phyloP scores from a whole-genome alignment of 768 basidiomycete species.

The Tulasnella sp. region DNA sequence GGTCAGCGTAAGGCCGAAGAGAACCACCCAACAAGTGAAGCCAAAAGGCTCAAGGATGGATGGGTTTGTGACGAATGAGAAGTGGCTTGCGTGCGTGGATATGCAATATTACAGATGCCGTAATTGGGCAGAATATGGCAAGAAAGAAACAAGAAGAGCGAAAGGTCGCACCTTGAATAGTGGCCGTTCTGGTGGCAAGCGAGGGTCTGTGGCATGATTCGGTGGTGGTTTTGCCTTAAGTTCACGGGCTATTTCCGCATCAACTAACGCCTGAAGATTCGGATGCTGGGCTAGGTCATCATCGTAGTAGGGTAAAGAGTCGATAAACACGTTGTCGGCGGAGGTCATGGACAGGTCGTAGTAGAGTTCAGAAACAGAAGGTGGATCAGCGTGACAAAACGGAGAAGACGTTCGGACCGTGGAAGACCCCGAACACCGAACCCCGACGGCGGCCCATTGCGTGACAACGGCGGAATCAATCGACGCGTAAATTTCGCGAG shows the following conservation, averaged over 20 bases:
- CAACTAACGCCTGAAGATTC: constrained; percentile 66
- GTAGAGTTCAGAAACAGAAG: constrained; percentile 8
- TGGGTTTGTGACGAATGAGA: not conserved
- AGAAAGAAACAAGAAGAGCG: not conserved
- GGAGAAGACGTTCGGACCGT: not conserved
- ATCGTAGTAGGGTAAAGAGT: constrained; percentile 92
- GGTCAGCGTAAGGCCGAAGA: constrained; percentile 2
- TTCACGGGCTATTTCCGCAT: constrained; percentile 70
- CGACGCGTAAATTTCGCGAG: not conserved
- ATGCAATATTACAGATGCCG: not conserved
- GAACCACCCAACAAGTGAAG: constrained; percentile 5
- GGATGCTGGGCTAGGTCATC: constrained; percentile 81
- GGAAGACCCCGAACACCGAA: constrained; percentile 1
- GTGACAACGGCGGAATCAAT: not conserved
- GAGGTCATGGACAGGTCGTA: constrained; percentile 14
- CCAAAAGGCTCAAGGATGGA: not conserved
- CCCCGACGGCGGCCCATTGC: not conserved
- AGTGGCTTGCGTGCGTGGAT: not conserved
- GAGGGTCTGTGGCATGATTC: constrained; percentile 18
- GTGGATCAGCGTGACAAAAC: not conserved
- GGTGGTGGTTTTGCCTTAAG: constrained; percentile 35
- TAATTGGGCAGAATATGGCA: constrained; percentile 14
- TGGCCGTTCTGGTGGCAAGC: constrained; percentile 26
- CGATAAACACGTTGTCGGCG: constrained; percentile 40
- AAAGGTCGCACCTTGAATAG: constrained; percentile 24